Evolutionary conservation across 805 yeast genomes (phyloP).

Genomic region (Lipomyces anomalus): DNA sequence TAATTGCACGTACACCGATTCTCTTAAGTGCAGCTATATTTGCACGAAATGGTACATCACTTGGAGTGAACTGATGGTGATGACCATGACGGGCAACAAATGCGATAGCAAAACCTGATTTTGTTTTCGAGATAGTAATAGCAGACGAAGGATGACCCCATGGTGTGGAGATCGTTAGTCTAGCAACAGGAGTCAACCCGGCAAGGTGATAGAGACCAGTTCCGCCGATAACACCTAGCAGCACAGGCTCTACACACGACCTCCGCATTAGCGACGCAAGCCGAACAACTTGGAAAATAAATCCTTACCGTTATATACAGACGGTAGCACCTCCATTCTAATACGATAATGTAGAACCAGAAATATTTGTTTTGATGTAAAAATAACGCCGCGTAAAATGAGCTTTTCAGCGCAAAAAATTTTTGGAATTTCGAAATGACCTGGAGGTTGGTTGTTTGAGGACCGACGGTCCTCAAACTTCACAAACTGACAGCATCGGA

Average conservation of each 20-base stretch:
- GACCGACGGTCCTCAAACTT: too few relatives aligned
- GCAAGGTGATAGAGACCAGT: conserved; percentile 92
- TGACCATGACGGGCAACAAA: conserved; percentile 92
- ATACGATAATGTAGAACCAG: too few relatives aligned
- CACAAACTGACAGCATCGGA: too few relatives aligned
- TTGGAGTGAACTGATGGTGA: conserved; percentile 82
- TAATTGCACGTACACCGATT: conserved; percentile 77
- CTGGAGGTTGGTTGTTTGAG: too few relatives aligned
- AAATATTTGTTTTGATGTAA: too few relatives aligned
- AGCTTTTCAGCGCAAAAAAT: too few relatives aligned
- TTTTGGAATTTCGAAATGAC: too few relatives aligned
- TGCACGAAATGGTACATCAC: conserved; percentile 88
- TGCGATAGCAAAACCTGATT: conserved; percentile 76
- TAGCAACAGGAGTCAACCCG: conserved; percentile 77
- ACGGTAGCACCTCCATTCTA: too few relatives aligned
- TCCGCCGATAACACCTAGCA: conserved; percentile 91
- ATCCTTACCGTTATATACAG: too few relatives aligned
- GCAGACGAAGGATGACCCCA: conserved; percentile 98
- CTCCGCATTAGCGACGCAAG: too few relatives aligned
- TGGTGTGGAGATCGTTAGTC: conserved; percentile 78
- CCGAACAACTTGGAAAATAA: too few relatives aligned
- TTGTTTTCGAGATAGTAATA: conserved; percentile 79
- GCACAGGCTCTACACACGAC: conserved; percentile 50
- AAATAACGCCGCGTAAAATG: too few relatives aligned
- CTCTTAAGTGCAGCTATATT: conserved; percentile 92